A percentile compares a stretch with the other conserved stretches of the same genome.
Evolutionary conservation across 2,329 filamentous ascomycete species (phyloP).

Genomic region (Aureobasidium zeae): DNA sequence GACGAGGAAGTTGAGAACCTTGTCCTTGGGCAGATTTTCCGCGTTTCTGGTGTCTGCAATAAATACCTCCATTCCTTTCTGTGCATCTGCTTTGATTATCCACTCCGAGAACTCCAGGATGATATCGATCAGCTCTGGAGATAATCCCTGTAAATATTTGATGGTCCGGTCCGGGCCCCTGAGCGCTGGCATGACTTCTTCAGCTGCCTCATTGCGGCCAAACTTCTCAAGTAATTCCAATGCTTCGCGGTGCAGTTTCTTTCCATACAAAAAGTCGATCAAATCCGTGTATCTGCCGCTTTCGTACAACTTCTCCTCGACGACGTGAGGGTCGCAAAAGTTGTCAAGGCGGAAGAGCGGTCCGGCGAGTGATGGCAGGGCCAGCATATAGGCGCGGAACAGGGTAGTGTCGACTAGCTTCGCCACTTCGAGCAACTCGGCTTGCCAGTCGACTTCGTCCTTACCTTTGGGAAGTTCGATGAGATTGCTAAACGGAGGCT

Average conservation of each 20-base stretch:
- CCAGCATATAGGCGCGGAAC: conserved; percentile 93
- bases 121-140: conserved; percentile 78
- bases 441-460: conserved; percentile 51
- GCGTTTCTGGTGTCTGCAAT: conserved; percentile 89
- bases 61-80: conserved; percentile 85
- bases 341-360: conserved; percentile 92
- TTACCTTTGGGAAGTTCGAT: conserved; percentile 28
- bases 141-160: conserved; percentile 78
- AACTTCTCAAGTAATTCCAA: conserved; percentile 75
- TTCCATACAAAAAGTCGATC: conserved; percentile 96
- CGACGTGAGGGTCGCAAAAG: conserved; percentile 91
- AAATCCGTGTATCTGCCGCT: conserved; percentile 83
- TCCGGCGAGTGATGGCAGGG: conserved; percentile 70
- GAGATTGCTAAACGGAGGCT: conserved; percentile 37
- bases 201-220: conserved; percentile 48
- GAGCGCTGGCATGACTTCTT: conserved; percentile 45
- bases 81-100: conserved; percentile 65
- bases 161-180: conserved; percentile 78
- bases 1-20: conserved; percentile 65
- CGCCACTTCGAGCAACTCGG: conserved; percentile 65
- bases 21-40: conserved; percentile 71
- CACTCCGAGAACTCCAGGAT: conserved; percentile 87
- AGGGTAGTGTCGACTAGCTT: conserved; percentile 85
- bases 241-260: conserved; percentile 82
- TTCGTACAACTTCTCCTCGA: conserved; percentile 85